Base-by-base conservation (phyloP, 805 yeast species). In the Metschnikowia peoriensis region DNA sequence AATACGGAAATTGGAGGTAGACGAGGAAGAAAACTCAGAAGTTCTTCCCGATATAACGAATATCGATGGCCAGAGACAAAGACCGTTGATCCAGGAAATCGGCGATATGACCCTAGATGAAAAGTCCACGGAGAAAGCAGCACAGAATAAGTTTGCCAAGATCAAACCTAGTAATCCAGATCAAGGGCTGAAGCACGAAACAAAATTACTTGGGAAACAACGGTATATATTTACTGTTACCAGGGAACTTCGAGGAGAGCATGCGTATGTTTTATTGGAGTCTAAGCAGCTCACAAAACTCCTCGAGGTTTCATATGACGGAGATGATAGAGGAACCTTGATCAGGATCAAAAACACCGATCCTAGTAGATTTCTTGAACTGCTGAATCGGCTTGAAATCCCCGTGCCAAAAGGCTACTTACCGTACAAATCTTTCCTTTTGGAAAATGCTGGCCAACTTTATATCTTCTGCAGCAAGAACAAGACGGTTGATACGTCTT, bases 81-180 rank as follows among this genome's bases (percentile, higher is more conserved):
- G 68, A 49, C 83, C 82, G 7, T 60, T 84, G 51, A 84, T 85
- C 41, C 77, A 83, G 61, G 89, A 84, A 54, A 75, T 85, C 12
- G 71, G 68, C 17, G 74, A 65, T 7, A 67, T 70, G 57, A 46
- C 52, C 2, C 42, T 59, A 29, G 51, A 48, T 2, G 50, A 34
- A 51, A 44, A 22, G 12, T 14, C 17, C 10, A 34, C 16, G 10
- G 14, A 32, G 35, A 22, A 6, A 32, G 3, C 14, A 4, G 35
- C 3, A 3, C 35, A 32, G 6, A 22, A 22, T 3, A 22, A 22
- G 22, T 2, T 4, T 22, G 22, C 22, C 4, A 4, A 22, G 22
- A 22, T 22, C 4, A 22, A 22, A 22, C 4, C 22, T 22, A 4
- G 22, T 22, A 22, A 22, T 2, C 22, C 22, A 22, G 22, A 22